Evolutionary conservation across 1,284 basidiomycete genomes (phyloP), one percentile per base, ranked within the genome.

Genomic region (Marasmius oreades): DNA sequence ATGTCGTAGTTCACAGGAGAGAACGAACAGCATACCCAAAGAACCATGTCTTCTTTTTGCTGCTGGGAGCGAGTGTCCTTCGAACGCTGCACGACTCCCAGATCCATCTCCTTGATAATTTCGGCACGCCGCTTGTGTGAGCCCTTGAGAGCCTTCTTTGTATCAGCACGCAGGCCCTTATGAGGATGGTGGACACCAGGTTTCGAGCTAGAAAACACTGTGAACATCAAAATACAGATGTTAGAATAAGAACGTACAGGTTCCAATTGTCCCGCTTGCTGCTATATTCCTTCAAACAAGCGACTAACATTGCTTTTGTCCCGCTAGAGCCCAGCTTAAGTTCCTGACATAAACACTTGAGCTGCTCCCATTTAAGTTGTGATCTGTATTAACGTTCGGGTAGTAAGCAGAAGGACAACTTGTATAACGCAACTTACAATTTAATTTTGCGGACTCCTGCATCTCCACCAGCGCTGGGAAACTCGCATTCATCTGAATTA

Each of bases 81-180:
- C 2, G 58, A 59, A 14, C 58, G 51, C 36, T 59, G 53, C 1
- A 55, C 55, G 0, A 50, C 42, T 5, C 51, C 51, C n/a, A 51
- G 37, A 3, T 51, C 52, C n/a, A 36, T 16, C 34, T 36, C 34
- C 34, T 56, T 45, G 8, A 59, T 56, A 18, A 59, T 53, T 1
- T 34, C 46, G 0, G 54, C 58, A 3, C 58, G 11, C 8, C 57
- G 54, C 4, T 36, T 36, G 34, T 36, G 34, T 1, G 33, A 18
- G 46, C 39, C 2, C 22, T 55, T 23, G n/a, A 31, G 22, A 1
- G 53, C 58, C n/a, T n/a, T n/a, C 51, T 42, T 47, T 37, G 44
- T 53, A 16, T 51, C 36, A 1, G 22, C 5, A 22, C 57, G 60
- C 6, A 46, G 57, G 22, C 53, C 55, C 44, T 63, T 63, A 0